Evolutionary conservation across 441 rosid species (phyloP).

Genomic region (Euphorbia schlechtendalii): DNA sequence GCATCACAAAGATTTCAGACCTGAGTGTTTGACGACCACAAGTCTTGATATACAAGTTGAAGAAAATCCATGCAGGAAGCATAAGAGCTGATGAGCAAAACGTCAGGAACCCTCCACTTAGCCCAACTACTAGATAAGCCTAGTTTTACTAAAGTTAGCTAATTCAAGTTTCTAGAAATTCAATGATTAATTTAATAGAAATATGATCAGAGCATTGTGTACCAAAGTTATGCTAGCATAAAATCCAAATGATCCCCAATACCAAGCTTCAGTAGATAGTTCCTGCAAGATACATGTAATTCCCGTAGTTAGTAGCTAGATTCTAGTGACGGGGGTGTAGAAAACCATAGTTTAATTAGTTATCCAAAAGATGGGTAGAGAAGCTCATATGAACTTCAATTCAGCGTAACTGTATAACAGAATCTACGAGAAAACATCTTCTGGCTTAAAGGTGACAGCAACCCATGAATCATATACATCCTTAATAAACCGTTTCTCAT

Average conservation of each 20-base stretch:
- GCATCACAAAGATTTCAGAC: constrained; percentile 24
- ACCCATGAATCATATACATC: constrained; percentile 4
- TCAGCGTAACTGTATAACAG: background rate
- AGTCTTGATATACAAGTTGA: constrained; percentile 40
- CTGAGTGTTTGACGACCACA: constrained; percentile 47
- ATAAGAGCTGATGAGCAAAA: constrained; percentile 52
- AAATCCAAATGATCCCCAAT: constrained; percentile 98
- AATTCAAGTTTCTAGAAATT: constrained; percentile 13
- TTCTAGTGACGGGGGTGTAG: background rate
- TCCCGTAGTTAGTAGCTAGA: constrained; percentile 17
- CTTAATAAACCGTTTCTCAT: background rate
- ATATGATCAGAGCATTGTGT: constrained; percentile 21
- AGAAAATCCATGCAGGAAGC: constrained; percentile 78
- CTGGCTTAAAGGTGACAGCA: background rate
- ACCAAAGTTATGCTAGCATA: constrained; percentile 73
- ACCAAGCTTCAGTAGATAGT: constrained; percentile 69
- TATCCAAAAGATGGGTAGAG: background rate
- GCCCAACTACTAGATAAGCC: constrained; percentile 77
- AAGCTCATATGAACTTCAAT: background rate
- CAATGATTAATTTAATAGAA: background rate
- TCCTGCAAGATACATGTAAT: constrained; percentile 46
- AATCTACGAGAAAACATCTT: background rate
- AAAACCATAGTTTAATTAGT: constrained; percentile 7
- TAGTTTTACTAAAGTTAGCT: constrained; percentile 37
- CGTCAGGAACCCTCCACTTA: constrained; percentile 85